Evolutionary conservation across 495 filamentous ascomycete species (phyloP).

Genomic region (Hypoxylon lenormandii): DNA sequence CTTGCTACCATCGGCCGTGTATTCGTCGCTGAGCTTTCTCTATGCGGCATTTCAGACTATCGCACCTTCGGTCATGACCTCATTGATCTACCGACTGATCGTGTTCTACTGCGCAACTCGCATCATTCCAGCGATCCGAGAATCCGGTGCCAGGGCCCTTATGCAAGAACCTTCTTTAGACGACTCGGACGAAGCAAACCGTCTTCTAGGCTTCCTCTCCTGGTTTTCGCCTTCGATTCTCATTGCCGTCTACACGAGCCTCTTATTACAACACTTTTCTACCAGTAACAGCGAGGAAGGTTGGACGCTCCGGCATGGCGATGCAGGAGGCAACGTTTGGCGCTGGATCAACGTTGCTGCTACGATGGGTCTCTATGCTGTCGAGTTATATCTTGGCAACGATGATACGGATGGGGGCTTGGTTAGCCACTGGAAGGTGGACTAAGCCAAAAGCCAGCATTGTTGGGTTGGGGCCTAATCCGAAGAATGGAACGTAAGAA

Average conservation of each 20-base stretch:
- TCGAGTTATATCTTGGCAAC: slow-evolving; percentile 86
- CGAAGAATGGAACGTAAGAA: slow-evolving; percentile 25
- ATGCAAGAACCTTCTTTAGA: slow-evolving; percentile 85
- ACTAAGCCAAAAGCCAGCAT: slow-evolving; percentile 71
- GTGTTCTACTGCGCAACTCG: slow-evolving; percentile 95
- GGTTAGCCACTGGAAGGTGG: slow-evolving; percentile 89
- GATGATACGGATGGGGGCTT: slow-evolving; percentile 76
- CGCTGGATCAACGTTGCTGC: slow-evolving; percentile 90
- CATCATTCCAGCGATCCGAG: slow-evolving; percentile 92
- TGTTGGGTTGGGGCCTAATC: slow-evolving; percentile 5
- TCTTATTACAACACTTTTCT: slow-evolving; percentile 94
- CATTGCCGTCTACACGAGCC: slow-evolving; percentile 94
- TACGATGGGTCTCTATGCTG: slow-evolving; percentile 87
- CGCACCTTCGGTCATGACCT: slow-evolving; percentile 93
- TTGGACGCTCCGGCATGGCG: slow-evolving; percentile 83
- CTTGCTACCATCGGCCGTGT: slow-evolving; percentile 82
- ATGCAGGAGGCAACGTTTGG: slow-evolving; percentile 85
- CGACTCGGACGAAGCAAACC: slow-evolving; percentile 83
- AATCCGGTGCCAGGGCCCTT: slow-evolving; percentile 82
- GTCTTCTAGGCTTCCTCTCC: slow-evolving; percentile 80
- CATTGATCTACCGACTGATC: slow-evolving; percentile 87
- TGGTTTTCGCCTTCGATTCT: slow-evolving; percentile 94
- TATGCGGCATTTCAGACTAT: slow-evolving; percentile 90
- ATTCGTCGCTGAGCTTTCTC: slow-evolving; percentile 86
- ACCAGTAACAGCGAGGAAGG: slow-evolving; percentile 76